Percentiles rank a stretch among this genome's conserved stretches.
phyloP scores from a whole-genome alignment of 768 basidiomycete genomes.

The Termitomyces sp. region DNA sequence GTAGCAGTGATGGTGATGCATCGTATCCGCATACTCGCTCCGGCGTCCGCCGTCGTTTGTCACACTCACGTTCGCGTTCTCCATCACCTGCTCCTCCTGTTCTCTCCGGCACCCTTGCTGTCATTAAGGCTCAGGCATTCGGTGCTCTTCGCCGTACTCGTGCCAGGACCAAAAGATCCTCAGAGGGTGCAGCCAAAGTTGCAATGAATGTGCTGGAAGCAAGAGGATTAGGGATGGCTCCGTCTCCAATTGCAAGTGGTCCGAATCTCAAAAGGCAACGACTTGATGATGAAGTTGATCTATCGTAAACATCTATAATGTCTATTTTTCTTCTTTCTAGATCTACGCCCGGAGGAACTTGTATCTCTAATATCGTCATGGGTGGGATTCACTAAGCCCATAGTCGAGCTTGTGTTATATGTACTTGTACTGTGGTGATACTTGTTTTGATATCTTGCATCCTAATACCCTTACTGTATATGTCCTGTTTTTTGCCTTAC shows the following conservation, averaged over 20 bases:
- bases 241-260: conserved; percentile 3
- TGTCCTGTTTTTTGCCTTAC: conserved; percentile 1
- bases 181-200: conserved; percentile 66
- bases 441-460: conserved; percentile 16
- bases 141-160: conserved; percentile 79
- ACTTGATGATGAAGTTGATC: conserved; percentile 43
- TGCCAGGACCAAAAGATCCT: conserved; percentile 63
- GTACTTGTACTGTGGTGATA: conserved; percentile 16
- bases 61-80: conserved; percentile 43
- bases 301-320: conserved; percentile 8
- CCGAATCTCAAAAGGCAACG: conserved; percentile 17
- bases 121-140: conserved; percentile 89
- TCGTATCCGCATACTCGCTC: conserved; percentile 36
- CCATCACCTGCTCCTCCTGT: conserved; percentile 39
- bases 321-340: conserved; percentile 7
- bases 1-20: conserved; percentile 52
- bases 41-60: conserved; percentile 42
- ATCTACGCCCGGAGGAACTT: conserved; percentile 17
- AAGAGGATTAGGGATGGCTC: conserved; percentile 54
- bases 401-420: conserved; percentile 15
- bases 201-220: conserved; percentile 81
- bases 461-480: conserved; percentile 16
- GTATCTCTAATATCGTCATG: conserved; percentile 19
- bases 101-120: conserved; percentile 77
- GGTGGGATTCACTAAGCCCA: conserved; percentile 13